Evolutionary conservation across 352 stramenopile genomes (phyloP).

Genomic region (Phytopythium kandeliae): DNA sequence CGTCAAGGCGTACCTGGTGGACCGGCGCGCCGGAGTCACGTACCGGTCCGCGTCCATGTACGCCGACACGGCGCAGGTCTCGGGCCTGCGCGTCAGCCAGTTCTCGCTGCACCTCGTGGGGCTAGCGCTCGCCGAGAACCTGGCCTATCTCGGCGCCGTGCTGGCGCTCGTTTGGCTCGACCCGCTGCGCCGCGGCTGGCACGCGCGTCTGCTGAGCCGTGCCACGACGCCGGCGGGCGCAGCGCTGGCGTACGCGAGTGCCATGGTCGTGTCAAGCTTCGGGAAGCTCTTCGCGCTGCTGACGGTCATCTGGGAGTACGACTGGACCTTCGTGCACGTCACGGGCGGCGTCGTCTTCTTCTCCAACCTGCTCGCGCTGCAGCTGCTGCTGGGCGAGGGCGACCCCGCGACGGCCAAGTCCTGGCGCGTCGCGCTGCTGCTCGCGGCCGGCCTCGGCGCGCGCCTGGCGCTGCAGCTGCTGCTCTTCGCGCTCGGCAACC

Average conservation of each 20-base stretch:
- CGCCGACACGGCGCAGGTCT: slow-evolving; percentile 27
- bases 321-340: slow-evolving; percentile 82
- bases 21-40: slow-evolving; percentile 51
- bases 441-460: slow-evolving; percentile 21
- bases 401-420: slow-evolving; percentile 28
- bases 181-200: slow-evolving; percentile 47
- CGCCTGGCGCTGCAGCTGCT: slow-evolving; percentile 41
- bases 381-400: slow-evolving; percentile 55
- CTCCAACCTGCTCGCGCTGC: slow-evolving; percentile 66
- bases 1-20: slow-evolving; percentile 77
- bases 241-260: slow-evolving; percentile 40
- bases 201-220: slow-evolving; percentile 17
- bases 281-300: slow-evolving; percentile 80
- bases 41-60: slow-evolving; percentile 63
- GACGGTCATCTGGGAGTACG: slow-evolving; percentile 83
- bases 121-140: slow-evolving; percentile 69
- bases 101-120: slow-evolving; percentile 74
- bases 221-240: not conserved
- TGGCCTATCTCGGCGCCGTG: slow-evolving; percentile 47
- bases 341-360: slow-evolving; percentile 68
- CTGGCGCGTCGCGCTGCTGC: slow-evolving; percentile 30
- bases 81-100: slow-evolving; percentile 58
- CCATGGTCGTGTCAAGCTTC: slow-evolving; percentile 79
- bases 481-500: slow-evolving; percentile 68
- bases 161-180: slow-evolving; percentile 47